phyloP scores from a whole-genome alignment of 805 yeast species.

The Martiniozyma abietophila region DNA sequence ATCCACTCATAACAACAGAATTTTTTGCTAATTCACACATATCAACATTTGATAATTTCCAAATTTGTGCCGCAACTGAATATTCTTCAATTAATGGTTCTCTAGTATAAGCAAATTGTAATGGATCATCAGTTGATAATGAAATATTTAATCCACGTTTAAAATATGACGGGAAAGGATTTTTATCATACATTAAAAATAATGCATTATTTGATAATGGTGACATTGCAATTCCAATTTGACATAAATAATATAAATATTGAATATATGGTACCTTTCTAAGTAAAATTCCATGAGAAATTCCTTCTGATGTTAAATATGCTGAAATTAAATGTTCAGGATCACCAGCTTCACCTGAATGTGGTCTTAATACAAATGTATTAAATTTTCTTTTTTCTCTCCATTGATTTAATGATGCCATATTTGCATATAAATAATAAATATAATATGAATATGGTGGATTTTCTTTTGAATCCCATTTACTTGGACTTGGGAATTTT shows the following conservation, averaged over 20 bases:
- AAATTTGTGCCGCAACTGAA: conserved; percentile 96
- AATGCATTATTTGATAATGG: conserved; percentile 95
- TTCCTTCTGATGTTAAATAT: conserved; percentile 81
- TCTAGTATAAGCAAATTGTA: conserved; percentile 93
- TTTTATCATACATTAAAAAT: conserved; percentile 91
- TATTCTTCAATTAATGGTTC: conserved; percentile 97
- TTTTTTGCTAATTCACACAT: conserved; percentile 95
- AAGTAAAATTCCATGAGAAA: conserved; percentile 88
- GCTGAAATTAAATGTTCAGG: conserved; percentile 94
- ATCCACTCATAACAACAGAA: conserved; percentile 90
- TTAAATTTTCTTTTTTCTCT: conserved; percentile 67
- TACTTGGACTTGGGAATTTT: conserved; percentile 76
- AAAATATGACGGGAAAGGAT: conserved; percentile 88
- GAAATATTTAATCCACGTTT: conserved; percentile 92
- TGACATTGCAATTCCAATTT: conserved; percentile 96
- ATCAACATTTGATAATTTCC: conserved; percentile 87
- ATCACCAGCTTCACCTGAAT: conserved; percentile 99
- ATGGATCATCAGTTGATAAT: conserved; percentile 93
- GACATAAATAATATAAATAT: conserved; percentile 86
- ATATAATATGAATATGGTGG: conserved; percentile 98
- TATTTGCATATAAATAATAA: conserved; percentile 79
- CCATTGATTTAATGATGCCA: conserved; percentile 80
- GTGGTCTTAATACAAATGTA: conserved; percentile 93
- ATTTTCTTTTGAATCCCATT: conserved; percentile 70
- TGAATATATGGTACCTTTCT: conserved; percentile 94